Conservation (phyloP, 306 rosid species). For the Quercus ilex region DNA sequence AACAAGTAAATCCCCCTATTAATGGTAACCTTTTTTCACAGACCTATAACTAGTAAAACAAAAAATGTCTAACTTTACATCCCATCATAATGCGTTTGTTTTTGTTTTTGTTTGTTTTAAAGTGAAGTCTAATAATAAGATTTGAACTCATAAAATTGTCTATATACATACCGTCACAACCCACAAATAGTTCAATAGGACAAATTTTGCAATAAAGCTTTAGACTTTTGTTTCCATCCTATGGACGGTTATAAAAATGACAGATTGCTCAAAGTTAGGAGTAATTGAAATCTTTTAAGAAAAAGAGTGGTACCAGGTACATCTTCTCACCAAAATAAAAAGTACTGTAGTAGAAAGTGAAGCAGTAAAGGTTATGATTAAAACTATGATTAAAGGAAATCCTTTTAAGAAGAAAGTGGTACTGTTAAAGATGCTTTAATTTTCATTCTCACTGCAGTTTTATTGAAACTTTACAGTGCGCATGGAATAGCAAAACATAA, state of each 20-base stretch:
- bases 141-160: background rate
- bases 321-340: constrained; percentile 12
- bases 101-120: no score
- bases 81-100: no score
- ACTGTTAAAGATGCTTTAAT: constrained; percentile 49
- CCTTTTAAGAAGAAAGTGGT: constrained; percentile 45
- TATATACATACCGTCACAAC: background rate
- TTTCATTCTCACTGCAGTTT: constrained; percentile 36
- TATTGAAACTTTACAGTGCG: constrained; percentile 80
- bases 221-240: background rate
- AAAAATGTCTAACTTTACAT: no score
- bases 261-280: background rate
- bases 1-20: background rate
- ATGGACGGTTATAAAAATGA: background rate
- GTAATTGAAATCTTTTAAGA: background rate
- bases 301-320: background rate
- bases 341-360: constrained; percentile 45
- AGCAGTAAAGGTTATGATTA: constrained; percentile 68
- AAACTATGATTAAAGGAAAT: constrained; percentile 74
- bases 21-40: background rate
- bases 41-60: no score
- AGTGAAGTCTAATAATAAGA: background rate
- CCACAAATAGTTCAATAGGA: background rate
- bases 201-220: background rate
- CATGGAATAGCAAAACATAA: constrained; percentile 62